Evolutionary conservation across 805 yeast genomes (phyloP).

Genomic region (Hanseniaspora nectarophila): DNA sequence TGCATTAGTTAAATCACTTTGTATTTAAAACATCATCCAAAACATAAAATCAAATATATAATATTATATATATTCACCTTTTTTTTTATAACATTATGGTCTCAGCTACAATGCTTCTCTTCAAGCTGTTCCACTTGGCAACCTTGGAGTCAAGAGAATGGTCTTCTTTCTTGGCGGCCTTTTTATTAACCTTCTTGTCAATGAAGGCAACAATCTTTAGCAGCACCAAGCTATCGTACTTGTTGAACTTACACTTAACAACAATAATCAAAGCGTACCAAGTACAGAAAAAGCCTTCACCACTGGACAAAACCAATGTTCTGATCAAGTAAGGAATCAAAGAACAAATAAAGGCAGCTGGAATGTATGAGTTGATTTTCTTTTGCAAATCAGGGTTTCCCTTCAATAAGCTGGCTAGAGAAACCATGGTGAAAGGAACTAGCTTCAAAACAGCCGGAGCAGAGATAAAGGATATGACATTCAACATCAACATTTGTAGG

Average conservation of each 20-base stretch:
- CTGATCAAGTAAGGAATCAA: background rate
- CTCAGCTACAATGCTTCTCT: conserved; percentile 5
- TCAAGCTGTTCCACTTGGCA: conserved; percentile 2
- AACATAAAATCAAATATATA: no score
- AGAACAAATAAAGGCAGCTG: background rate
- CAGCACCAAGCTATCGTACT: background rate
- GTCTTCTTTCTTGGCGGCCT: background rate
- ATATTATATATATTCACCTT: no score
- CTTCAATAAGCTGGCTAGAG: conserved; percentile 2
- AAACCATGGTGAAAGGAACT: background rate
- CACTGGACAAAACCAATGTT: background rate
- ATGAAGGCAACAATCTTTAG: background rate
- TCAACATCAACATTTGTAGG: background rate
- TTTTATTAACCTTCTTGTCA: background rate
- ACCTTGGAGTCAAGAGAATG: background rate
- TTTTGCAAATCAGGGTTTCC: background rate
- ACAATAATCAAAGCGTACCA: background rate
- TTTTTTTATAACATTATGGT: background rate
- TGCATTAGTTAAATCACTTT: no score
- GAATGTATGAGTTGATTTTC: background rate
- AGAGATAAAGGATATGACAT: background rate
- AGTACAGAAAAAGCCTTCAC: conserved; percentile 7
- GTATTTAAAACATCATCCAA: no score
- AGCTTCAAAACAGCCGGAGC: conserved; percentile 4
- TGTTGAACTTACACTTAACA: conserved; percentile 8